Percentiles rank a stretch among this genome's conserved stretches.
Conservation (phyloP, 2,329 filamentous ascomycete genomes). For the Lanzia echinophila region DNA sequence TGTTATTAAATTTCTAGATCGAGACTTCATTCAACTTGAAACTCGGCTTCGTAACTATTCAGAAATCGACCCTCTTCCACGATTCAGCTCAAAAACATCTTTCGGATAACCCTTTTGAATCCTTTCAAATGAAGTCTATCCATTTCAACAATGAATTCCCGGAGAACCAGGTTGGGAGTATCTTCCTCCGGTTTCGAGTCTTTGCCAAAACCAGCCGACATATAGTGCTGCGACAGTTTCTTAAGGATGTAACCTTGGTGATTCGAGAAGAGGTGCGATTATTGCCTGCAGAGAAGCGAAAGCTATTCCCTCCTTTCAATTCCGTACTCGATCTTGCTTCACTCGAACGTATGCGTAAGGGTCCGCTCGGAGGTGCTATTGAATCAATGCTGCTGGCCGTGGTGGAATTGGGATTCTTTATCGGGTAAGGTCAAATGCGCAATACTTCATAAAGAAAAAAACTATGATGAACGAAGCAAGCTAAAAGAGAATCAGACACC, state of each 20-base stretch:
- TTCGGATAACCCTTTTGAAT: neutral
- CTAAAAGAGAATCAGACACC: slow-evolving; percentile 22
- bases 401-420: slow-evolving; percentile 37
- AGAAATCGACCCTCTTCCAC: no score
- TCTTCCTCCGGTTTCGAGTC: slow-evolving; percentile 35
- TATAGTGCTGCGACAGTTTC: slow-evolving; percentile 34
- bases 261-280: slow-evolving; percentile 35
- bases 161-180: slow-evolving; percentile 35
- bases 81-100: no score
- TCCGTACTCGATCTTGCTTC: slow-evolving; percentile 33
- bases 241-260: slow-evolving; percentile 35
- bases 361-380: slow-evolving; percentile 37
- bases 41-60: no score
- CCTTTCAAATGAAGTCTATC: slow-evolving; percentile 30
- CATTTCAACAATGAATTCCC: slow-evolving; percentile 45
- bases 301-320: slow-evolving; percentile 34
- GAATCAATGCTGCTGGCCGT: slow-evolving; percentile 39
- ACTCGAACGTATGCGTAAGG: slow-evolving; percentile 32
- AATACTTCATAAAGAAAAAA: neutral
- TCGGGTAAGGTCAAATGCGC: slow-evolving; percentile 33
- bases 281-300: slow-evolving; percentile 27
- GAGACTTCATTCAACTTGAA: no score
- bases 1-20: no score
- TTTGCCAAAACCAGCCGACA: slow-evolving; percentile 36
- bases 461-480: slow-evolving; percentile 9